These are phyloP conservation scores for Diaporthe longicolla DNA, from an alignment of 2,329 filamentous ascomycete species.

Conservation along the genomic window DNA sequence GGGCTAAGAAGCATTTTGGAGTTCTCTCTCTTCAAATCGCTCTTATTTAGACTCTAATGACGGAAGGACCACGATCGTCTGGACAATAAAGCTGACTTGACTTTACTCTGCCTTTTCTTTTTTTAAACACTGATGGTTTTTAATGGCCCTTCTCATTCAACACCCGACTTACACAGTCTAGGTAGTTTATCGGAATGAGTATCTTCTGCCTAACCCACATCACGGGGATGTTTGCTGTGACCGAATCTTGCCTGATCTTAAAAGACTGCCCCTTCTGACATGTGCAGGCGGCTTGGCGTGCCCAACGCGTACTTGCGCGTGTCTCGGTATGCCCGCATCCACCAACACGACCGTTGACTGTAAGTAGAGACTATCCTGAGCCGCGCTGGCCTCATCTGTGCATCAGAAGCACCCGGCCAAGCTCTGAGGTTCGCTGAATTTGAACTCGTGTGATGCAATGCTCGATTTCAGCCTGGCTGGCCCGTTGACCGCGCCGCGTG, in stretches of 20 bases:
- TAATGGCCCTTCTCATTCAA: conserved; percentile 37
- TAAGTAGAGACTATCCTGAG: background rate
- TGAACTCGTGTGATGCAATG: background rate
- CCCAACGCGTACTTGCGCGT: conserved; percentile 7
- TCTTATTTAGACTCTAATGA: conserved; percentile 70
- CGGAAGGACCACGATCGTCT: conserved; percentile 60
- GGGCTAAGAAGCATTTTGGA: conserved; percentile 63
- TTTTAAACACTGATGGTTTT: conserved; percentile 32
- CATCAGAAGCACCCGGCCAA: background rate
- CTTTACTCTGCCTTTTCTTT: conserved; percentile 50
- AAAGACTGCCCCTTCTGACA: background rate
- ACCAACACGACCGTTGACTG: background rate
- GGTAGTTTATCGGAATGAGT: conserved; percentile 49
- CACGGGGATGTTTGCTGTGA: background rate
- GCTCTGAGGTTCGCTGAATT: background rate
- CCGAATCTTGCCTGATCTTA: background rate
- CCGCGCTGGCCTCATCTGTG: conserved; percentile 5
- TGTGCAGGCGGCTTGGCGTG: background rate
- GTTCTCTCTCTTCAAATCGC: conserved; percentile 58
- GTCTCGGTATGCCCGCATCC: conserved; percentile 3
- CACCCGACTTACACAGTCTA: conserved; percentile 56
- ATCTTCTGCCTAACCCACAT: conserved; percentile 33
- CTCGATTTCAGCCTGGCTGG: conserved; percentile 28
- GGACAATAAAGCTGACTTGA: conserved; percentile 68
- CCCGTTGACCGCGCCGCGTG: conserved; percentile 19